Percentiles rank a stretch among this genome's conserved stretches.
These are phyloP conservation scores for Hypocrella siamensis DNA, from an alignment of 2,329 filamentous ascomycete species.

Conservation along the genomic window DNA sequence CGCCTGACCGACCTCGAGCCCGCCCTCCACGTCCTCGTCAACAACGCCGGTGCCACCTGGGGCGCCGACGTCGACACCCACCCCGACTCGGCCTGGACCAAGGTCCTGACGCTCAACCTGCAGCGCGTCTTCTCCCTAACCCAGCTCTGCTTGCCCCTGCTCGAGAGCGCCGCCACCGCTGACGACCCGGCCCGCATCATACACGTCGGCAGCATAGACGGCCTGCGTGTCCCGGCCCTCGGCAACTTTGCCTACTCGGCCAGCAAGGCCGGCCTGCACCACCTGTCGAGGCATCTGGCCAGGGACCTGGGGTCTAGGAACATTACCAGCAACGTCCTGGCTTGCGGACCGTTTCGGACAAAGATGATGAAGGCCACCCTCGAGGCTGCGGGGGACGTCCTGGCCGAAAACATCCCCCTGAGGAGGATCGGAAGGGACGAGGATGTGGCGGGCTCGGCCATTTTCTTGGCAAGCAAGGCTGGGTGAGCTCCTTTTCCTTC, in stretches of 20 bases:
- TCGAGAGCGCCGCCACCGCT: conserved; percentile 29
- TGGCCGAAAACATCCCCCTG: conserved; percentile 44
- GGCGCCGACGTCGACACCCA: conserved; percentile 43
- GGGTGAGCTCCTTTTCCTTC: conserved; percentile 23
- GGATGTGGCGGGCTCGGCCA: conserved; percentile 56
- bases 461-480: conserved; percentile 53
- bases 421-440: conserved; percentile 49
- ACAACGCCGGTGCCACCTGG: conserved; percentile 53
- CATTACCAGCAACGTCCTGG: conserved; percentile 52
- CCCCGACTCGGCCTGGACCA: conserved; percentile 41
- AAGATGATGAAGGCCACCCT: conserved; percentile 54
- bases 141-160: conserved; percentile 41
- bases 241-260: conserved; percentile 46
- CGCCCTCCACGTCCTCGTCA: conserved; percentile 45
- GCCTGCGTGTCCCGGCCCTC: conserved; percentile 40
- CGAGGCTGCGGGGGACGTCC: conserved; percentile 34
- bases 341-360: conserved; percentile 54
- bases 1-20: conserved; percentile 32
- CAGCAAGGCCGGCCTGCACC: conserved; percentile 49
- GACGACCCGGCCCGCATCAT: conserved; percentile 40
- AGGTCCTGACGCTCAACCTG: conserved; percentile 47
- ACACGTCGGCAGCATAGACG: conserved; percentile 51
- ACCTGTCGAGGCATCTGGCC: conserved; percentile 43
- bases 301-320: conserved; percentile 41
- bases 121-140: conserved; percentile 54